These are phyloP conservation scores for Carnegiea gigantea DNA, from an alignment of 179 eudicot genomes.

Conservation along the genomic window DNA sequence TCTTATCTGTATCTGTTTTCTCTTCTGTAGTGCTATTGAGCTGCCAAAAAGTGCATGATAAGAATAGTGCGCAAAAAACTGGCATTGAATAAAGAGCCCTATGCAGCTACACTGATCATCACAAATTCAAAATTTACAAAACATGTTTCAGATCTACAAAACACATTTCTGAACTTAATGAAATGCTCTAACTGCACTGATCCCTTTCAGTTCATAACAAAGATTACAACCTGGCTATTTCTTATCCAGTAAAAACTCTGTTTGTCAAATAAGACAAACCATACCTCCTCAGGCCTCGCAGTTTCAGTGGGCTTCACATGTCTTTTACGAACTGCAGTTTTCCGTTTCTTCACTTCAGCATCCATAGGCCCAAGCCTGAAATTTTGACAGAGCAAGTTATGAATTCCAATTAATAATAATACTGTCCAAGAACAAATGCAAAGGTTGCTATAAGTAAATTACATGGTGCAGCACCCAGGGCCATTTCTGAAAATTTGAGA, in stretches of 20 bases:
- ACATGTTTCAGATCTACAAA: neutral
- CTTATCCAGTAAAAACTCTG: neutral
- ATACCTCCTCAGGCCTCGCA: slow-evolving; percentile 85
- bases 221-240: neutral
- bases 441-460: slow-evolving; percentile 18
- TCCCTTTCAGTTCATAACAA: neutral
- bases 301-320: slow-evolving; percentile 56
- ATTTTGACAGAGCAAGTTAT: neutral
- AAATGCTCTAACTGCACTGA: neutral
- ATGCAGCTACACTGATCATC: neutral
- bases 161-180: neutral
- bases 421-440: neutral
- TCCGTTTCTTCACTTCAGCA: slow-evolving; percentile 69
- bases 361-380: slow-evolving; percentile 94
- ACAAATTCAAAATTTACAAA: neutral
- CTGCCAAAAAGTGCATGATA: slow-evolving; percentile 42
- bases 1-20: slow-evolving; percentile 85
- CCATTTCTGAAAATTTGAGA: slow-evolving; percentile 61
- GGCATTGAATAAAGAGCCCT: neutral
- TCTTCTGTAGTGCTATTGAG: slow-evolving; percentile 58
- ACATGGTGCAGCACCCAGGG: slow-evolving; percentile 86
- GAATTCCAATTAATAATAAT: neutral
- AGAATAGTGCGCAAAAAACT: neutral
- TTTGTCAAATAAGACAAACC: neutral
- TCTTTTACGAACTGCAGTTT: slow-evolving; percentile 47